phyloP scores from a whole-genome alignment of 2,329 filamentous ascomycete genomes.

The Sporothrix humicola region DNA sequence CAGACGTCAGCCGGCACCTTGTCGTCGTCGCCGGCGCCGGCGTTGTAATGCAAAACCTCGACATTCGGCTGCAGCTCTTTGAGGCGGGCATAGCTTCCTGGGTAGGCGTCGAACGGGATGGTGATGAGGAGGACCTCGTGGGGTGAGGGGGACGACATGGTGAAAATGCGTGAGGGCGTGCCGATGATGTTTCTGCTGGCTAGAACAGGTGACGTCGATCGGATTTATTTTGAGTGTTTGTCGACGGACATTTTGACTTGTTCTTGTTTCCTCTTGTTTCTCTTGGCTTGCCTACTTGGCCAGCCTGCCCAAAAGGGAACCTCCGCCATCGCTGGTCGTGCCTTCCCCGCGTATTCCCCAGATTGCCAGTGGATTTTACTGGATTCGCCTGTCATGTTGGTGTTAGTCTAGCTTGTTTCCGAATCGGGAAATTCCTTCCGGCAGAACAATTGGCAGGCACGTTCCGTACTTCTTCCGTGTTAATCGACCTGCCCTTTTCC shows the following conservation, averaged over 20 bases:
- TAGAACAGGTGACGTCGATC: background rate
- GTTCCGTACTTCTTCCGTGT: background rate
- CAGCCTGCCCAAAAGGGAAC: background rate
- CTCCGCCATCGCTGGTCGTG: conserved; percentile 17
- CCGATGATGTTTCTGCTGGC: too few relatives aligned
- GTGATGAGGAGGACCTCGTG: conserved; percentile 27
- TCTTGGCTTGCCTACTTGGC: background rate
- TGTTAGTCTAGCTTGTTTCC: conserved; percentile 16
- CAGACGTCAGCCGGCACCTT: conserved; percentile 21
- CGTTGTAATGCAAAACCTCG: conserved; percentile 31
- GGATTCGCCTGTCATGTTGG: background rate
- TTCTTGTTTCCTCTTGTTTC: background rate
- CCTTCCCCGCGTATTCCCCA: conserved; percentile 15
- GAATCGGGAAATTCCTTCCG: conserved; percentile 5
- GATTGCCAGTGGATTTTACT: background rate
- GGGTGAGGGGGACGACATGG: background rate
- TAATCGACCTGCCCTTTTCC: background rate
- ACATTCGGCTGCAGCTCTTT: conserved; percentile 18
- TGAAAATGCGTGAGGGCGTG: background rate
- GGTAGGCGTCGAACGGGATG: conserved; percentile 25
- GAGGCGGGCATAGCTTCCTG: conserved; percentile 23
- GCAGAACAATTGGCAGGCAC: background rate
- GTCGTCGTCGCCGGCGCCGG: conserved; percentile 16
- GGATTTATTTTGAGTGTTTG: background rate
- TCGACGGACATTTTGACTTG: background rate